Evolutionary conservation across 176 grass and related monocot species (phyloP), one percentile per base, ranked within the genome.

Genomic region (Triticum dicoccoides): DNA sequence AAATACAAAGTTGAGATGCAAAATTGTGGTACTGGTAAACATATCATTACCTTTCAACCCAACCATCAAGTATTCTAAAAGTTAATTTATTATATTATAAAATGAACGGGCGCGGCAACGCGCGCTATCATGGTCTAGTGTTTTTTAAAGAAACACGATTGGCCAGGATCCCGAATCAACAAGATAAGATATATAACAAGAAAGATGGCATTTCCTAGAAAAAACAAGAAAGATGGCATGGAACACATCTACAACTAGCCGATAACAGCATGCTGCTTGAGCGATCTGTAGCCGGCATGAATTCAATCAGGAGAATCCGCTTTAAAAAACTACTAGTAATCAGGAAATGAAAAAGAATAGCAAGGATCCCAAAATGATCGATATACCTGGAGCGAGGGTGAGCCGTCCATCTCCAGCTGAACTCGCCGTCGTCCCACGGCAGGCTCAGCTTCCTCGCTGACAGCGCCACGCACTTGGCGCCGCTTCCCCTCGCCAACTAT

Each of bases 371-470:
- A 44, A 11, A 14, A 44, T 24, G 6, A 37, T 18, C 0, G 59
- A 5, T 2, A 0, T 17, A 89, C 88, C 88, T 89, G 5, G 83
- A 86, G 78, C 13, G 49, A 11, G 83, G 83, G 70, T 86, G 83
- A 7, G 79, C 8, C 2, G 41, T 72, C 73, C 73, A 86, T 13
- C 8, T 71, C 88, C 88, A 90, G 88, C 79, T 64, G 84, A 82
- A 72, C 88, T 90, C 88, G 79, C 88, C 88, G 64, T 90, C 88
- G 23, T 86, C 88, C 88, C 84, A 90, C 3, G 88, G 84, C 21
- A 90, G 33, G 88, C 88, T 90, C 29, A 90, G 79, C 73, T 62
- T 12, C 39, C 65, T 71, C 2, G 84, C 84, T n/a, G 88, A 18
- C 21, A 90, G 30, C 29, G 34, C 64, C 37, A 54, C 86, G 84